A percentile compares a stretch with the other conserved stretches of the same genome.
These are phyloP conservation scores for Microsporum audouinii DNA, from an alignment of 2,329 filamentous ascomycete genomes.

Conservation along the genomic window DNA sequence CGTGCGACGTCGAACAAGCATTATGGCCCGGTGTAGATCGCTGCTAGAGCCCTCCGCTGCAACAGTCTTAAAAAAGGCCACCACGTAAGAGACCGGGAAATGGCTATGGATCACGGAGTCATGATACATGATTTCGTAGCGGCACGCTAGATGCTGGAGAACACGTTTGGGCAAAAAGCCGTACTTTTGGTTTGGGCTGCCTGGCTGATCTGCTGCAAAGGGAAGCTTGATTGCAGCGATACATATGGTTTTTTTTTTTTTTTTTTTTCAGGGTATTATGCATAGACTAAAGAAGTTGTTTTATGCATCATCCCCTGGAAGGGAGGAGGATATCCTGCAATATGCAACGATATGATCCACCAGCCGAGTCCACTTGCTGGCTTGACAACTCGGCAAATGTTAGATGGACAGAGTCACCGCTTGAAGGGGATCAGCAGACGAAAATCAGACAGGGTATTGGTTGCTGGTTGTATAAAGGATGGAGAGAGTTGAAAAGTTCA, in stretches of 20 bases:
- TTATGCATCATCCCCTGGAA: not conserved
- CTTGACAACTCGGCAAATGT: not conserved
- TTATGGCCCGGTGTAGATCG: not conserved
- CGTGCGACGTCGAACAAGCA: not conserved
- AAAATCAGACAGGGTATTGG: not conserved
- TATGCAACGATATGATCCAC: not conserved
- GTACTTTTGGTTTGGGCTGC: not conserved
- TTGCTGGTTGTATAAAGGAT: not conserved
- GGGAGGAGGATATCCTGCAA: not conserved
- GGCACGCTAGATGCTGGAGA: not conserved
- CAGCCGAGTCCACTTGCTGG: not conserved
- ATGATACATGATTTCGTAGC: not conserved
- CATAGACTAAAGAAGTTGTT: not conserved
- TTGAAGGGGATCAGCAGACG: not conserved
- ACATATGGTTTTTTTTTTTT: too few relatives aligned
- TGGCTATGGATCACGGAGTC: not conserved
- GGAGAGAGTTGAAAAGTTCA: not conserved
- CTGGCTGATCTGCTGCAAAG: not conserved
- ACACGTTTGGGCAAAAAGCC: not conserved
- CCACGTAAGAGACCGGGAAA: not conserved
- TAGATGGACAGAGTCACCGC: not conserved
- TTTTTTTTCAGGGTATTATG: not conserved
- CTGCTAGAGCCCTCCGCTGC: not conserved
- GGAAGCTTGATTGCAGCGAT: not conserved
- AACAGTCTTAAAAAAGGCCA: not conserved